phyloP scores from a whole-genome alignment of 108 stramenopile genomes.

The Epithemia pelagica region DNA sequence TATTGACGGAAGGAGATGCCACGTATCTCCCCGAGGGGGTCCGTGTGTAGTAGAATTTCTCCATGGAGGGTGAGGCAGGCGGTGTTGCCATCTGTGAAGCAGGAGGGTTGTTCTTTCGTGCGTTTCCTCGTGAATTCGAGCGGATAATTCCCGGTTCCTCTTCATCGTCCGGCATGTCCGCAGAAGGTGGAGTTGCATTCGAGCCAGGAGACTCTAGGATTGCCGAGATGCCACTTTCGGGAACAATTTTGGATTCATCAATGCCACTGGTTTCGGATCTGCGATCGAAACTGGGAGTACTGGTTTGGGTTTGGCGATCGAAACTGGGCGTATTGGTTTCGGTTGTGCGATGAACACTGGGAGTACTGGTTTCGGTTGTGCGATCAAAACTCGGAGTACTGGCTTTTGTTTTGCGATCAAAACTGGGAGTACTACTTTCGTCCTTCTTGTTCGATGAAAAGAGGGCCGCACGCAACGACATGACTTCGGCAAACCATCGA shows the following conservation, averaged over 20 bases:
- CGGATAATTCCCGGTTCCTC: background rate
- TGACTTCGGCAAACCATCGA: background rate
- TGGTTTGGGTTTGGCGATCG: background rate
- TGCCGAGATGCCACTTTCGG: background rate
- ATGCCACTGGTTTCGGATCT: background rate
- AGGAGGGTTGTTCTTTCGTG: background rate
- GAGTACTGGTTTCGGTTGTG: too few relatives aligned
- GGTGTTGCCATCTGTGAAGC: background rate
- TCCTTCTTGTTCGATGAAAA: background rate
- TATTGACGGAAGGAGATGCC: background rate
- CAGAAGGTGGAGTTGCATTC: background rate
- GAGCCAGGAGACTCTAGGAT: background rate
- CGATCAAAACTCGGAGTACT: too few relatives aligned
- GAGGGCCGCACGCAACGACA: background rate
- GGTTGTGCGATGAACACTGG: too few relatives aligned
- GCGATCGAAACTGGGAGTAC: background rate
- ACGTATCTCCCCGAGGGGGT: background rate
- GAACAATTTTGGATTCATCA: background rate
- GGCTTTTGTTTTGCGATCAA: background rate
- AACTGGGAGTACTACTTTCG: background rate
- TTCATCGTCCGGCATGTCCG: background rate
- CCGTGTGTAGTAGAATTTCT: too few relatives aligned
- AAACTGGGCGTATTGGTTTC: background rate
- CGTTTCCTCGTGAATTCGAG: background rate
- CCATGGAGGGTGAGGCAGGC: background rate